A percentile compares a stretch with the other conserved stretches of the same genome.
These are phyloP conservation scores for Wilhelminamyces savonicus DNA, from an alignment of 805 yeast genomes.

Conservation along the genomic window DNA sequence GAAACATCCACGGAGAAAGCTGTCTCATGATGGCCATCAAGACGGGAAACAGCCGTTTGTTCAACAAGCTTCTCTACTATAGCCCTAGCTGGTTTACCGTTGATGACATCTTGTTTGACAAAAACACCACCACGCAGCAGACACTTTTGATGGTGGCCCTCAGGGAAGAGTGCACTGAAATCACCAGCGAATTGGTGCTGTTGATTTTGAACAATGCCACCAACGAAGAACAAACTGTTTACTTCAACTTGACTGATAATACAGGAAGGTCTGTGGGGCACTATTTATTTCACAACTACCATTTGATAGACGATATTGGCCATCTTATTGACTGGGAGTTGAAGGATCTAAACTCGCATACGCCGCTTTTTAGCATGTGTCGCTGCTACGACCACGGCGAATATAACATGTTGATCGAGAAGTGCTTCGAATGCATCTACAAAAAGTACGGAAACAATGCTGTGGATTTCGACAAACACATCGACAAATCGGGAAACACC, in stretches of 20 bases:
- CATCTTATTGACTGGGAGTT: constrained; percentile 59
- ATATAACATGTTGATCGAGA: constrained; percentile 44
- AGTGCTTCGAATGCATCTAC: constrained; percentile 39
- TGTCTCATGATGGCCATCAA: constrained; percentile 57
- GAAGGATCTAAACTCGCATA: constrained; percentile 60
- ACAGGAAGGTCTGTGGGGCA: constrained; percentile 66
- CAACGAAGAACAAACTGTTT: constrained; percentile 38
- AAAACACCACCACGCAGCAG: constrained; percentile 42
- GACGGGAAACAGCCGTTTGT: constrained; percentile 37
- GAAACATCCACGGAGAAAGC: constrained; percentile 58
- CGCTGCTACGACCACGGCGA: constrained; percentile 74
- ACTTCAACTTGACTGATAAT: constrained; percentile 46
- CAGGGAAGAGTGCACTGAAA: constrained; percentile 42
- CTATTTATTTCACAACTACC: constrained; percentile 53
- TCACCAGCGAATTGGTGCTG: constrained; percentile 38
- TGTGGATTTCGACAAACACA: constrained; percentile 54
- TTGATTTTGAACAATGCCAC: constrained; percentile 39
- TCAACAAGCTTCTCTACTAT: constrained; percentile 40
- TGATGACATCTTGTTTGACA: constrained; percentile 65
- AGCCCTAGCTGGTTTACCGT: constrained; percentile 47
- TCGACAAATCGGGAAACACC: constrained; percentile 70
- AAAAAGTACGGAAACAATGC: constrained; percentile 33
- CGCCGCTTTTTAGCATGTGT: constrained; percentile 72
- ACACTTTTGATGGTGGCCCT: constrained; percentile 60
- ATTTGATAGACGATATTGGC: constrained; percentile 50